A percentile compares a stretch with the other conserved stretches of the same genome.
Evolutionary conservation across 2,329 filamentous ascomycete species (phyloP).

Genomic region (Penicillium sp.): DNA sequence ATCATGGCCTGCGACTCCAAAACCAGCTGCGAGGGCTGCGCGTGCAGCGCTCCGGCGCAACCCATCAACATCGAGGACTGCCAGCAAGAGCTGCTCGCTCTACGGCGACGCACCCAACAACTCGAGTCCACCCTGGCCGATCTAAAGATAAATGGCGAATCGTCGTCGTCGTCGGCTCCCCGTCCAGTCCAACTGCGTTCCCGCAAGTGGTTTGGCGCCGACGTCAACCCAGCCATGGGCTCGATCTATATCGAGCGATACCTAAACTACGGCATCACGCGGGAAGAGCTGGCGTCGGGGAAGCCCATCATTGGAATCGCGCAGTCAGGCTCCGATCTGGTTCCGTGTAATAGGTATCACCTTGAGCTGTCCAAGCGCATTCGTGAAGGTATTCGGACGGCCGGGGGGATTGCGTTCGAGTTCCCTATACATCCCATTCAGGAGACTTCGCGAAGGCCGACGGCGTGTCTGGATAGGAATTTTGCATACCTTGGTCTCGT

Average conservation of each 20-base stretch:
- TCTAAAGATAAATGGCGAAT: slow-evolving; percentile 20
- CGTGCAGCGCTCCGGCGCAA: slow-evolving; percentile 24
- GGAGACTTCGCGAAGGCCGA: slow-evolving; percentile 46
- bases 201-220: slow-evolving; percentile 44
- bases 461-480: slow-evolving; percentile 49
- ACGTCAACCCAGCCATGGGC: slow-evolving; percentile 42
- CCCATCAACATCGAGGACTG: slow-evolving; percentile 39
- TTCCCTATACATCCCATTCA: slow-evolving; percentile 53
- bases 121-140: slow-evolving; percentile 31
- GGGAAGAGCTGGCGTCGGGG: slow-evolving; percentile 47
- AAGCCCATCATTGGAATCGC: slow-evolving; percentile 53
- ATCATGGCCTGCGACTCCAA: slow-evolving; percentile 19
- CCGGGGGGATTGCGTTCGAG: slow-evolving; percentile 50
- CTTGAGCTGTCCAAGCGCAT: slow-evolving; percentile 49
- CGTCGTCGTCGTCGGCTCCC: slow-evolving; percentile 14
- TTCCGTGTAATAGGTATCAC: slow-evolving; percentile 51
- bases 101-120: slow-evolving; percentile 36
- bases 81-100: slow-evolving; percentile 35
- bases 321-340: slow-evolving; percentile 49
- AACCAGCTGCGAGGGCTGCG: slow-evolving; percentile 32
- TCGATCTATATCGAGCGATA: slow-evolving; percentile 50
- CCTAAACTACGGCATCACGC: slow-evolving; percentile 49
- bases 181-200: slow-evolving; percentile 32
- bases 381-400: slow-evolving; percentile 47
- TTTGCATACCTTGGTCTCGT: slow-evolving; percentile 47